A percentile compares a stretch with the other conserved stretches of the same genome.
phyloP scores from a whole-genome alignment of 2,329 filamentous ascomycete species.

The Cercospora zeae-maydis region DNA sequence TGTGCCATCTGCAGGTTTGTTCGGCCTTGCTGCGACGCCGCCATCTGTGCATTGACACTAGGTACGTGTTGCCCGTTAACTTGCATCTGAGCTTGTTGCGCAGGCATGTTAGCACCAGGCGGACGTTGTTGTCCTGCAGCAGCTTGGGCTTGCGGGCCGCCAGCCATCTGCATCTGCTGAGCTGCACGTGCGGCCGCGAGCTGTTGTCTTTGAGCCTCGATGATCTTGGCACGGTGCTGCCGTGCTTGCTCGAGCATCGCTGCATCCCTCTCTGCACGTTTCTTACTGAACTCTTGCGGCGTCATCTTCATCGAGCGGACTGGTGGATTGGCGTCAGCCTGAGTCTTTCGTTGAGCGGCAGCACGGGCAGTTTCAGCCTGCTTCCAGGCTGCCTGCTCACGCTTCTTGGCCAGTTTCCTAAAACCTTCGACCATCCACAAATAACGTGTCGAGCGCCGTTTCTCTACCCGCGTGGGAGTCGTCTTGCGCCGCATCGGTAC shows the following conservation, averaged over 20 bases:
- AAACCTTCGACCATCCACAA: constrained; percentile 88
- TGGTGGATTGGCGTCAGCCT: constrained; percentile 28
- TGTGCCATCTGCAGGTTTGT: constrained; percentile 47
- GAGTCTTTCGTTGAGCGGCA: constrained; percentile 73
- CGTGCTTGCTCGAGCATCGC: constrained; percentile 43
- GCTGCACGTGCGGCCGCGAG: constrained; percentile 37
- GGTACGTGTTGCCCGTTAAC: constrained; percentile 32
- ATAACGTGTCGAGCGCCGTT: constrained; percentile 80
- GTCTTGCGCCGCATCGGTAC: constrained; percentile 64
- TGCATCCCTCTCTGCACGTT: constrained; percentile 84
- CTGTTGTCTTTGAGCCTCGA: constrained; percentile 37
- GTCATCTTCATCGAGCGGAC: constrained; percentile 57
- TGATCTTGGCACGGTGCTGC: constrained; percentile 41
- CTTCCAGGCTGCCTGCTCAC: constrained; percentile 80
- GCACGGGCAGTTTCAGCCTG: constrained; percentile 69
- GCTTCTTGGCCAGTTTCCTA: constrained; percentile 91
- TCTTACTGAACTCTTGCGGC: constrained; percentile 82
- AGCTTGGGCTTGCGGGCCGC: constrained; percentile 32
- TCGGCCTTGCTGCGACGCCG: constrained; percentile 39
- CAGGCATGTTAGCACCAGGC: constrained; percentile 18
- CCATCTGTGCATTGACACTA: constrained; percentile 39
- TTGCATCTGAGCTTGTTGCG: constrained; percentile 31
- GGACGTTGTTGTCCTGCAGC: constrained; percentile 28
- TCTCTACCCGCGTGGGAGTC: constrained; percentile 78
- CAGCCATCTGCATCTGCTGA: constrained; percentile 31